Base-by-base conservation (phyloP, 2,329 filamentous ascomycete species). In the Parastagonospora avenae region DNA sequence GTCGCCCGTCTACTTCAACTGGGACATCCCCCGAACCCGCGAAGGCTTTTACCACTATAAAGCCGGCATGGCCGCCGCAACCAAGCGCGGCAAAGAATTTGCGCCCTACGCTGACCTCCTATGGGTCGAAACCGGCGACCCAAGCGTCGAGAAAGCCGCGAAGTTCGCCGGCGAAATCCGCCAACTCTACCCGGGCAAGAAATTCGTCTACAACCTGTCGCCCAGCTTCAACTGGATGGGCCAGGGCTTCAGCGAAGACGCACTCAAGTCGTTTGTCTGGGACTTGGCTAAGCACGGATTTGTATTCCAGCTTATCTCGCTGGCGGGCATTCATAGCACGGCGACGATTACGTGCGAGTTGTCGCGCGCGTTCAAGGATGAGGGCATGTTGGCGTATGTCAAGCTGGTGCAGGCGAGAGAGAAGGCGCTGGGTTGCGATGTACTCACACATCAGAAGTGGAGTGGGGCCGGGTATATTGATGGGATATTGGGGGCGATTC, bases 221-320 rank as follows among this genome's bases (percentile, higher is more conserved):
- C 94, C 94, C 1, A 96, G 91, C 8, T 99, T 99, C 83, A 97
- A 99, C 81, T 99, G 94, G 94, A 94, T 95, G 85, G 86, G 86
- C 9, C 92, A 97, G 71, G 94, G 93, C 28, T 99, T 97, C 76
- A 88, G 84, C 2, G 86, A 92, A 57, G 86, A 85, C 54, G 88
- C 88, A 5, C 82, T 99, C 48, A 91, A 89, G 77, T 91, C 85
- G 5, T 99, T 99, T 74, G 90, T 99, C 64, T 97, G 93, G 93
- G 93, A 97, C 73, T 85, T 99, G 59, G 94, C 92, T 8, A 86
- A 87, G 71, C 89, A 97, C 65, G 93, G 93, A 31, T 88, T 87
- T 60, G 80, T 86, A 19, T 75, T 88, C 48, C 85, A 88, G 73
- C 76, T 88, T 36, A 85, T 88, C 57, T 85, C 82, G 7, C 76